Evolutionary conservation across 331 rosid species (phyloP).

Genomic region (Malus hybrid): DNA sequence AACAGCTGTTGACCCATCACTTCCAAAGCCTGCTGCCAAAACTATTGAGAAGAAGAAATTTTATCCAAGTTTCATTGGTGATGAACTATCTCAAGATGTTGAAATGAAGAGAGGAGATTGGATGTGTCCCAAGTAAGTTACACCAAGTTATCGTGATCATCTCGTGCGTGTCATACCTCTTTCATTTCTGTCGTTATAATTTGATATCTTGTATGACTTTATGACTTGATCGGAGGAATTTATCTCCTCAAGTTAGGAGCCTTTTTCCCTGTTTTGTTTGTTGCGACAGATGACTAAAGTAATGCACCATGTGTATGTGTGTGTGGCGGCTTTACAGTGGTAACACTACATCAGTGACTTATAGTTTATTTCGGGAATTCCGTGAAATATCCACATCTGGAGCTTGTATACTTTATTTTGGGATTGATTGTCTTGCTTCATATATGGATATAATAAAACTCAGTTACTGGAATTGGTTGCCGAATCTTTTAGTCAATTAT

Average conservation of each 20-base stretch:
- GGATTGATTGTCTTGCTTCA: neutral
- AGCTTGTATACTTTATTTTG: neutral
- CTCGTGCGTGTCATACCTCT: neutral
- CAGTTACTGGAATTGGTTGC: neutral
- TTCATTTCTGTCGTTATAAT: neutral
- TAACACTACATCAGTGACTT: neutral
- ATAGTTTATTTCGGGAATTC: neutral
- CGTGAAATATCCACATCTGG: neutral
- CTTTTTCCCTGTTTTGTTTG: neutral
- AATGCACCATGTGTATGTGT: neutral
- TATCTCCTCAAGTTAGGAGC: neutral
- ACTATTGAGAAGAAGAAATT: constrained; percentile 17
- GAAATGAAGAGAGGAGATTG: constrained; percentile 82
- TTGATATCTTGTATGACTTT: neutral
- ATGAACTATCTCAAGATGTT: constrained; percentile 22
- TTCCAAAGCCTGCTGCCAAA: constrained; percentile 27
- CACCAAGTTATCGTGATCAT: constrained; percentile 3
- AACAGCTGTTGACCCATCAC: constrained; percentile 47
- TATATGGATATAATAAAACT: neutral
- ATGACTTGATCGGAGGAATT: neutral
- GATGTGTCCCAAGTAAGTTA: constrained; percentile 79
- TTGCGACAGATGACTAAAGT: too few relatives aligned
- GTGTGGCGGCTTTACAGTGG: neutral
- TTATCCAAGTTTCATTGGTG: constrained; percentile 15
- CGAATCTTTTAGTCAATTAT: neutral